Evolutionary conservation across 1,284 basidiomycete species (phyloP).

Genomic region (Puccinia novopanici): DNA sequence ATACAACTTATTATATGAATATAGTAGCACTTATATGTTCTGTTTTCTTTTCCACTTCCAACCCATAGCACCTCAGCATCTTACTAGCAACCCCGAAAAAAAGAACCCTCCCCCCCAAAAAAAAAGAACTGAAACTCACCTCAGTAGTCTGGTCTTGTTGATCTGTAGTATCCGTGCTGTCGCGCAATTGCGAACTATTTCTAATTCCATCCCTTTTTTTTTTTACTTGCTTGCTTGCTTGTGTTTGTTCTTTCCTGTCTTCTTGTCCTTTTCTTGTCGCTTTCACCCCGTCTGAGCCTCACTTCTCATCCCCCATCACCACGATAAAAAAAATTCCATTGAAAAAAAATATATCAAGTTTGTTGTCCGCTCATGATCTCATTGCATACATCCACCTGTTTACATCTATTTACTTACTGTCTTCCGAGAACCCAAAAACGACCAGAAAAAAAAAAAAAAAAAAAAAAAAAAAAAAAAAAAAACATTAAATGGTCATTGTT

Average conservation of each 20-base stretch:
- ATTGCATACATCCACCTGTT: no score
- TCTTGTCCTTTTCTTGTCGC: background rate
- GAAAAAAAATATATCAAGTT: background rate
- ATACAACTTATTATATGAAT: background rate
- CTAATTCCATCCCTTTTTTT: background rate
- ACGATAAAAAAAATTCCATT: background rate
- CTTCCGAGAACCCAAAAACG: no score
- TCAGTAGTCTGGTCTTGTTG: background rate
- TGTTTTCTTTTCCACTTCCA: background rate
- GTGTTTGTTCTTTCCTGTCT: background rate
- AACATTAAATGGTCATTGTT: no score
- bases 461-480: no score
- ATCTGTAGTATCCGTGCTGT: background rate
- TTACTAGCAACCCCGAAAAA: conserved; percentile 8
- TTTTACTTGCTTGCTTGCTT: background rate
- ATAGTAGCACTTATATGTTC: conserved; percentile 15
- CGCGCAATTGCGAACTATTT: background rate
- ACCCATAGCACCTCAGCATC: background rate
- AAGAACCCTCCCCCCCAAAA: no score
- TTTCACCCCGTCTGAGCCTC: background rate
- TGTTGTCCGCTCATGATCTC: background rate
- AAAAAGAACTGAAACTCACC: background rate
- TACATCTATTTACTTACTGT: no score
- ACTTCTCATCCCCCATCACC: background rate
- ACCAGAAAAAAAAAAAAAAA: no score